These are phyloP conservation scores for Termitomyces heimii DNA, from an alignment of 768 basidiomycete genomes.

Conservation along the genomic window DNA sequence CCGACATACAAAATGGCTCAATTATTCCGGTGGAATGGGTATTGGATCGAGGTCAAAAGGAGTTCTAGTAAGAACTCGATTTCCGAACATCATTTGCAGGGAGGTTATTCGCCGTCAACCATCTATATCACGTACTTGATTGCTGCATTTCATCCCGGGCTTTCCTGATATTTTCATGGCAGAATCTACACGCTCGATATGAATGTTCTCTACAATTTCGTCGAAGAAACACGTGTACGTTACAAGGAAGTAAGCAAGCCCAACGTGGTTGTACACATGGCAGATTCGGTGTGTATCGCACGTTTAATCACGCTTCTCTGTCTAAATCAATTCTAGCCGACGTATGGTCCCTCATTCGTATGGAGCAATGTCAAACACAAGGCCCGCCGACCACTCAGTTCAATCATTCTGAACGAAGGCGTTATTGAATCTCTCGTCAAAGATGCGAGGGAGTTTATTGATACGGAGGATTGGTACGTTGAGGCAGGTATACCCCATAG, in stretches of 20 bases:
- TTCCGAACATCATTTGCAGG: conserved; percentile 8
- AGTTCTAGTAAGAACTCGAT: conserved; percentile 6
- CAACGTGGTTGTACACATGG: conserved; percentile 28
- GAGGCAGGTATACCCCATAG: conserved; percentile 53
- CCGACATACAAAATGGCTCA: conserved; percentile 33
- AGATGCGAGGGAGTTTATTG: conserved; percentile 49
- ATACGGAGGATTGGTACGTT: conserved; percentile 51
- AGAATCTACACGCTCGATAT: conserved; percentile 38
- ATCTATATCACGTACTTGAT: conserved; percentile 24
- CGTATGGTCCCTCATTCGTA: conserved; percentile 28
- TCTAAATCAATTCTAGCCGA: conserved; percentile 19
- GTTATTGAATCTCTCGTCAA: conserved; percentile 39
- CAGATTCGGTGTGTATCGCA: conserved; percentile 21
- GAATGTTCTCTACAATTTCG: conserved; percentile 24
- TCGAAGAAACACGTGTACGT: conserved; percentile 28
- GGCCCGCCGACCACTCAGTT: conserved; percentile 42
- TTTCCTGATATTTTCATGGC: not conserved
- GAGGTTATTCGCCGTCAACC: conserved; percentile 11
- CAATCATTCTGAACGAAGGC: conserved; percentile 45
- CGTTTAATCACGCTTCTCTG: not conserved
- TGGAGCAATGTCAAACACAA: conserved; percentile 46
- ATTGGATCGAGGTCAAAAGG: conserved; percentile 32
- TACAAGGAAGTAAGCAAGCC: conserved; percentile 30
- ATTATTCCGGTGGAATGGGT: conserved; percentile 34
- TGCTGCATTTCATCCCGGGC: not conserved